A percentile compares a stretch with the other conserved stretches of the same genome.
phyloP scores from a whole-genome alignment of 352 stramenopile species.

The Globisporangium lucens region DNA sequence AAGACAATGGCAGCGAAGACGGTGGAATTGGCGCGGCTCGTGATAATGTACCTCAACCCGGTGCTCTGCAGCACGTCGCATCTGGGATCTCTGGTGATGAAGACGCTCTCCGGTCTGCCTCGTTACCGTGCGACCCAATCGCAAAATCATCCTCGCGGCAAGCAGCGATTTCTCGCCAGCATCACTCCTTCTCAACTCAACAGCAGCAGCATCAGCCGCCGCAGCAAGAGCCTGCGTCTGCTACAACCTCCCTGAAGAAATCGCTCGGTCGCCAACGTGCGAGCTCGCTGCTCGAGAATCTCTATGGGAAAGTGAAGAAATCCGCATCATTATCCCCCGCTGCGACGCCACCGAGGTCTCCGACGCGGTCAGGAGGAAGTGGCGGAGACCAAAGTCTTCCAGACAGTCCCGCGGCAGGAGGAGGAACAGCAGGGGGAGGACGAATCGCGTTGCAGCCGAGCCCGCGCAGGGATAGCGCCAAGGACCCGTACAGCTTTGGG shows the following conservation, averaged over 20 bases:
- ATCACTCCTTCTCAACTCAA: slow-evolving; percentile 7
- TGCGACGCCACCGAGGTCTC: slow-evolving; percentile 5
- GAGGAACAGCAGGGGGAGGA: neutral
- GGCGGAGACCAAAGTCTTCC: neutral
- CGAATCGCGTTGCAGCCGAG: slow-evolving; percentile 21
- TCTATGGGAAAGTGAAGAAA: slow-evolving; percentile 17
- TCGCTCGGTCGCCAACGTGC: slow-evolving; percentile 9
- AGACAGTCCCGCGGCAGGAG: neutral
- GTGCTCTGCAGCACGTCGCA: neutral
- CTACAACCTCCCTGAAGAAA: slow-evolving; percentile 1
- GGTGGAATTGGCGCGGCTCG: neutral
- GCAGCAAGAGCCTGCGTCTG: neutral
- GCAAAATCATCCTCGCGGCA: neutral
- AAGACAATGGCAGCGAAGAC: neutral
- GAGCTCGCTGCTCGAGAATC: slow-evolving; percentile 11
- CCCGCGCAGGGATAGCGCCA: slow-evolving; percentile 8
- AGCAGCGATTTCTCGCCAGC: slow-evolving; percentile 7
- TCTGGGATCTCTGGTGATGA: neutral
- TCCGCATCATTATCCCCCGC: neutral
- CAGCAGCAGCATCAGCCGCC: neutral
- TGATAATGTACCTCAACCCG: neutral
- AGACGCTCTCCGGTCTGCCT: slow-evolving; percentile 6
- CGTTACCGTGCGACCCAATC: neutral
- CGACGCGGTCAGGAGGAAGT: neutral
- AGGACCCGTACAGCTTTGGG: slow-evolving; percentile 14